A percentile compares a stretch with the other conserved stretches of the same genome.
Conservation (phyloP, 306 rosid species). For the Cucumis melo region DNA sequence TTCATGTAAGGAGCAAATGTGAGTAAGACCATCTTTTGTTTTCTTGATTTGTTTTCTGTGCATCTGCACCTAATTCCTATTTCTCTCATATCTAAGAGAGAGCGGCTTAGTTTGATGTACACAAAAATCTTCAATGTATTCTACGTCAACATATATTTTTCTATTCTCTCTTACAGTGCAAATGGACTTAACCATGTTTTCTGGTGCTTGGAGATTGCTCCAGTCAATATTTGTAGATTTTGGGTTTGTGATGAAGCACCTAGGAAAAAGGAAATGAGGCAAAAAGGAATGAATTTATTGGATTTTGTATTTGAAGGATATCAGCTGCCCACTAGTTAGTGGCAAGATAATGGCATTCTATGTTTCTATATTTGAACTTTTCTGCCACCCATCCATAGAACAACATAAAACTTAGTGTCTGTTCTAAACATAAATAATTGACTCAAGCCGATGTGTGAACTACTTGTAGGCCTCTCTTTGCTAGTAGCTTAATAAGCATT, state of each 20-base stretch:
- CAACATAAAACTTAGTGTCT: neutral
- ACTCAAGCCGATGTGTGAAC: constrained; percentile 10
- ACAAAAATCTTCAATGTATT: neutral
- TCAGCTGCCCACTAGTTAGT: neutral
- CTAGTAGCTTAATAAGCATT: constrained; percentile 74
- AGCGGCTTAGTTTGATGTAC: neutral
- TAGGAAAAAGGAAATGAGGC: neutral
- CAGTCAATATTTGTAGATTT: neutral
- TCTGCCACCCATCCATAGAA: neutral
- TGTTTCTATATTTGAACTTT: neutral
- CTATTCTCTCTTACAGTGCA: neutral
- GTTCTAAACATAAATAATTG: neutral
- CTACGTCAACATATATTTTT: neutral
- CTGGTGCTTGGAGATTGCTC: neutral
- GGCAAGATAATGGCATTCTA: neutral
- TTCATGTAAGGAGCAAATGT: constrained; percentile 92
- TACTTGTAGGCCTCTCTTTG: constrained; percentile 64
- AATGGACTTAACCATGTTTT: neutral
- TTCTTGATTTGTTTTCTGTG: neutral
- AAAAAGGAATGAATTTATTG: neutral
- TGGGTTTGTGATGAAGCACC: neutral
- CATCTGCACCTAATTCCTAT: neutral
- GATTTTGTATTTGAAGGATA: neutral
- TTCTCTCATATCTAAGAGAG: neutral
- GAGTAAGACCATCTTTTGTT: constrained; percentile 28